These are phyloP conservation scores for Lepidium campestre DNA, from an alignment of 441 rosid genomes.

Conservation along the genomic window DNA sequence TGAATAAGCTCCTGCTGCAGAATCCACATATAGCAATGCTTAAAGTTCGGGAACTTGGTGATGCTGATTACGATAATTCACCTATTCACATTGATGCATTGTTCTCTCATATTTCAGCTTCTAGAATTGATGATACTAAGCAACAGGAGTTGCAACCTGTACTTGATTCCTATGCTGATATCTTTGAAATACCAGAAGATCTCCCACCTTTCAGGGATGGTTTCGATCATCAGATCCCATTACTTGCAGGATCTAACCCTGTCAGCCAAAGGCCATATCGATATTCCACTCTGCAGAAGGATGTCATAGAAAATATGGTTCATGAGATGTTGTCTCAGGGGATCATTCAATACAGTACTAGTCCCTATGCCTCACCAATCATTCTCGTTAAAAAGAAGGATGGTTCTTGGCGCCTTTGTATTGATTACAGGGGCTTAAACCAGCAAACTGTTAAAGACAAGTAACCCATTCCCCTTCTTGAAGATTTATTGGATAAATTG, in stretches of 20 bases:
- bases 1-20: too few relatives aligned
- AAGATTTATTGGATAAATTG: too few relatives aligned
- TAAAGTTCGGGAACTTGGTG: too few relatives aligned
- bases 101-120: too few relatives aligned
- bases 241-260: background rate
- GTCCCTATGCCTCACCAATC: background rate
- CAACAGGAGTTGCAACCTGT: too few relatives aligned
- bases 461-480: background rate
- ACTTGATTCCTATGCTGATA: too few relatives aligned
- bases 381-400: background rate
- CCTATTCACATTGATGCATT: too few relatives aligned
- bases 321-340: background rate
- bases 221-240: background rate
- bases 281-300: background rate
- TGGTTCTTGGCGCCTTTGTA: background rate
- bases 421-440: background rate
- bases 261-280: background rate
- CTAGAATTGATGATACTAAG: too few relatives aligned
- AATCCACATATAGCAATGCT: too few relatives aligned
- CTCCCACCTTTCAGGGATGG: background rate
- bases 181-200: background rate
- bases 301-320: background rate
- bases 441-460: background rate
- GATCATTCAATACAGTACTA: background rate
- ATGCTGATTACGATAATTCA: too few relatives aligned